These are phyloP conservation scores for Aegilops speltoides DNA, from an alignment of 176 grass and related monocot genomes.

Conservation along the genomic window DNA sequence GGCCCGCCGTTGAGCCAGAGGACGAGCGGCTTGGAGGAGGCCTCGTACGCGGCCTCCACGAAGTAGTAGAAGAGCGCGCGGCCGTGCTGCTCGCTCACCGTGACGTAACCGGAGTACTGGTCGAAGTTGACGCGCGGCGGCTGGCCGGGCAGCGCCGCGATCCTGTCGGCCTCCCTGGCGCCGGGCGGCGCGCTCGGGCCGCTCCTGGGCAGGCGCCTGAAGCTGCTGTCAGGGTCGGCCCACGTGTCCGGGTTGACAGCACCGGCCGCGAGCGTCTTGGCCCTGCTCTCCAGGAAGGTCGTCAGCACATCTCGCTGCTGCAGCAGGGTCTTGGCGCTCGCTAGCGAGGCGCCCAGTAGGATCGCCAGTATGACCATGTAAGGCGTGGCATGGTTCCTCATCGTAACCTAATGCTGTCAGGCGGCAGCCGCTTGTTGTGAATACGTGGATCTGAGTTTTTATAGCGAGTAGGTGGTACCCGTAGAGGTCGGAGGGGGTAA, in stretches of 20 bases:
- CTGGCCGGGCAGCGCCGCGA: not conserved
- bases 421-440: not conserved
- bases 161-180: not conserved
- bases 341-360: not conserved
- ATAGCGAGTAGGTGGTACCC: not conserved
- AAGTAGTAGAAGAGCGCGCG: constrained; percentile 44
- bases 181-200: not conserved
- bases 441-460: not conserved
- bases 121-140: not conserved
- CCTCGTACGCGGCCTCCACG: constrained; percentile 29
- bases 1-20: constrained; percentile 78
- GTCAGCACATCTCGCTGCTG: not conserved
- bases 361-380: not conserved
- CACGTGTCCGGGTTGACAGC: not conserved
- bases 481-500: not conserved
- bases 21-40: constrained; percentile 44
- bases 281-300: not conserved
- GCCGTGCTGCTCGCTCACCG: constrained; percentile 34
- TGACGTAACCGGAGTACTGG: constrained; percentile 60
- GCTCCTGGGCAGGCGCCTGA: not conserved
- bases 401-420: not conserved
- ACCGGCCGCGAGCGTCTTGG: not conserved
- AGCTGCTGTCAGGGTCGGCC: not conserved
- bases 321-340: not conserved
- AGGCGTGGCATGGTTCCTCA: not conserved